These are phyloP conservation scores for Yamadazyma diospyri DNA, from an alignment of 1,139 yeast genomes.

Conservation along the genomic window DNA sequence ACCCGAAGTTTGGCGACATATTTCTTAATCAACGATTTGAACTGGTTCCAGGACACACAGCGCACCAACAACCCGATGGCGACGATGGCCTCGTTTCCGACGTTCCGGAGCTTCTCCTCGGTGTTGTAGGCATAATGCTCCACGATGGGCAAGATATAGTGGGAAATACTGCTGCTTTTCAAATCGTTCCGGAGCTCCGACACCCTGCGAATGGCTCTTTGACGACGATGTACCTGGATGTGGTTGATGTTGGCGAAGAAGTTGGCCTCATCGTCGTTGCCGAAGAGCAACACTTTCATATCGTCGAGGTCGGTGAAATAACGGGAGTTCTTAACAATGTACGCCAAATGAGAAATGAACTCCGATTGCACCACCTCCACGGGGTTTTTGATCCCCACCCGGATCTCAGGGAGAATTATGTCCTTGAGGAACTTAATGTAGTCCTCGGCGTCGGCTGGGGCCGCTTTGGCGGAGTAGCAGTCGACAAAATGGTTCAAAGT, in stretches of 20 bases:
- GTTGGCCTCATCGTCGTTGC: conserved; percentile 79
- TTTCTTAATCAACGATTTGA: conserved; percentile 68
- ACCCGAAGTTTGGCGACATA: conserved; percentile 55
- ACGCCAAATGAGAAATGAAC: conserved; percentile 62
- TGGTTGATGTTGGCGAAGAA: conserved; percentile 80
- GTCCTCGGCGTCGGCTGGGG: conserved; percentile 30
- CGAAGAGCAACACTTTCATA: conserved; percentile 60
- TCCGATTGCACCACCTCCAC: conserved; percentile 69
- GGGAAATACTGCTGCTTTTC: conserved; percentile 62
- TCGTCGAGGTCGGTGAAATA: conserved; percentile 57
- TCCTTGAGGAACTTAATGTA: conserved; percentile 48
- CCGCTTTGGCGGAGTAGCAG: conserved; percentile 35
- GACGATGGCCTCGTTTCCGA: conserved; percentile 69
- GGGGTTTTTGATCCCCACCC: conserved; percentile 61
- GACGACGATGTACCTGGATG: conserved; percentile 83
- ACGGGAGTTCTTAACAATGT: conserved; percentile 52
- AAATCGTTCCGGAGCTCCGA: conserved; percentile 38
- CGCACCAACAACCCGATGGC: conserved; percentile 60
- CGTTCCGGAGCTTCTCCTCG: conserved; percentile 63
- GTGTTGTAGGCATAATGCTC: conserved; percentile 69
- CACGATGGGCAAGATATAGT: conserved; percentile 77
- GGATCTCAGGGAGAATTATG: conserved; percentile 61
- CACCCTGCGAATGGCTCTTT: conserved; percentile 70
- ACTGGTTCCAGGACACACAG: conserved; percentile 75
- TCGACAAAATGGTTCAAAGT: conserved; percentile 67